Evolutionary conservation across 1,284 basidiomycete genomes (phyloP), one percentile per base, ranked within the genome.

Genomic region (Trametes versicolor): DNA sequence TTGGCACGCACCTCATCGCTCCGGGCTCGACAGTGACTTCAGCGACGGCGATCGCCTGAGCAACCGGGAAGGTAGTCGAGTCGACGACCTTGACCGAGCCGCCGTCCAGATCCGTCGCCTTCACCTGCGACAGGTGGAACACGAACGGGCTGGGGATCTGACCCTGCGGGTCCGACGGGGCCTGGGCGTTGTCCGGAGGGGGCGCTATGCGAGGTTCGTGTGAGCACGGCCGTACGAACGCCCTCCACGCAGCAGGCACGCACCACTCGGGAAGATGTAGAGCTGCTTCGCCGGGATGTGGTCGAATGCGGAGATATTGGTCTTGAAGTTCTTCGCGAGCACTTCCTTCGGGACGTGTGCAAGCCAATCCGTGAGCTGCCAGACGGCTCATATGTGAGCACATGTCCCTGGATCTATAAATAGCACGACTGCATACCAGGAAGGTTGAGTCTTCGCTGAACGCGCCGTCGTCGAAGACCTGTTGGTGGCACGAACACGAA

Each of bases 1-100:
- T 4, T 17, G 23, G 47, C 34, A 65, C 61, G 13, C 49, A 72
- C 67, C 74, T 74, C 70, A 92, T 87, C 39, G 84, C 89, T 53
- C 89, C 89, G 36, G 88, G 87, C 65, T 91, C 83, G 25, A 93
- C 85, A 9, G 83, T 87, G 13, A 93, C 87, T 70, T 91, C 87
- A 4, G 89, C 90, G 7, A 85, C 88, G 12, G 89, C 82, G 58
- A 91, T 90, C 0, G 85, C 84, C 52, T 76, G 85, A 1, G 89
- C 83, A 39, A 86, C 77, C 9, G 78, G 76, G 72, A 86, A 84
- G 29, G 75, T 85, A 10, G 82, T 81, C 0, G 86, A 85, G 74
- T 92, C 88, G 12, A 87, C 85, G 29, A 91, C 81, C 73, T 88
- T 92, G 47, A 89, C 84, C 0, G 82, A 80, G 49, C 92, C 90